phyloP scores from a whole-genome alignment of 2,329 filamentous ascomycete genomes.

The Xylaria arbuscula region DNA sequence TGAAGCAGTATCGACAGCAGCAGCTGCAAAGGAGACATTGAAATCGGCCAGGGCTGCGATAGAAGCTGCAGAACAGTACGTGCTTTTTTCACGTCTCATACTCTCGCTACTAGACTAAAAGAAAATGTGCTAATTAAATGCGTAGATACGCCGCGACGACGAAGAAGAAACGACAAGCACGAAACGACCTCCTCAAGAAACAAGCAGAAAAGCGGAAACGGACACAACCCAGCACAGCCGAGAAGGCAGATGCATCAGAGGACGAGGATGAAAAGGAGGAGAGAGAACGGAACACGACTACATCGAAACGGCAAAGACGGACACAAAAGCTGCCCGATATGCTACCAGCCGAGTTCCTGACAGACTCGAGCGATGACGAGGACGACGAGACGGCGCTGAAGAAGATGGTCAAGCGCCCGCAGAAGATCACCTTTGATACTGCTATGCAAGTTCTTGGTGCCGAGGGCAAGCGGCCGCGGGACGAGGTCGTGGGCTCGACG shows the following conservation, averaged over 20 bases:
- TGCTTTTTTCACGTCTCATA: neutral
- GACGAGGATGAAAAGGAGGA: constrained; percentile 30
- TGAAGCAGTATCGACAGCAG: constrained; percentile 66
- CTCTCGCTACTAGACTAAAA: constrained; percentile 2
- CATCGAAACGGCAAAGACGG: constrained; percentile 47
- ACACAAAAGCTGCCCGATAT: constrained; percentile 57
- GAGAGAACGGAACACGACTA: constrained; percentile 42
- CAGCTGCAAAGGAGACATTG: constrained; percentile 59
- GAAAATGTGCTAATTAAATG: constrained; percentile 19
- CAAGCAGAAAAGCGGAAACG: constrained; percentile 65
- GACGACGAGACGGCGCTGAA: constrained; percentile 42
- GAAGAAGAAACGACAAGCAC: constrained; percentile 67
- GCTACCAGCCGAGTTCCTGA: constrained; percentile 65
- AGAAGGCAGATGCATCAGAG: constrained; percentile 23
- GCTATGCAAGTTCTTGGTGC: constrained; percentile 54
- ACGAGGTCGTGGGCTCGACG: constrained; percentile 64
- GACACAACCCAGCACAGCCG: constrained; percentile 25
- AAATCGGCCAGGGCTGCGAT: constrained; percentile 60
- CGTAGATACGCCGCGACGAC: constrained; percentile 61
- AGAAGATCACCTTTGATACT: constrained; percentile 58
- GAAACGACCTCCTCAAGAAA: constrained; percentile 64
- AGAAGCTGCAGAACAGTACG: constrained; percentile 65
- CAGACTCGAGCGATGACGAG: constrained; percentile 57
- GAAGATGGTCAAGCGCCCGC: constrained; percentile 47
- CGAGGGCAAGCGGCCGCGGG: constrained; percentile 55